Base-by-base conservation (phyloP, 208 protist species). In the Wallacemonas sp. region DNA sequence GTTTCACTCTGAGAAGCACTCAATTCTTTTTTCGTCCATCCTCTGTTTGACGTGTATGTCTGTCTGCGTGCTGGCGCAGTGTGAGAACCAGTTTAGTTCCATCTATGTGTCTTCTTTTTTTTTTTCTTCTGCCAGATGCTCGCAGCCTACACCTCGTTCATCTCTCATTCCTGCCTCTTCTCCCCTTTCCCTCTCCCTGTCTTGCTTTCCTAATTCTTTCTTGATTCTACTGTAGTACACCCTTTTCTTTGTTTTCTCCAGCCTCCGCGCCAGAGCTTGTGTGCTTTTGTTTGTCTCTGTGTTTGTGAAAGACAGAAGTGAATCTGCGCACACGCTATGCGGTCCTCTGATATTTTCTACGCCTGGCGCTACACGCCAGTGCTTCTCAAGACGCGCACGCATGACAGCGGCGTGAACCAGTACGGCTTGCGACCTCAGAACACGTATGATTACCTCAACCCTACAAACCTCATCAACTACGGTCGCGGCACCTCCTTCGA, bases 381-480 rank as follows among this genome's bases (percentile, higher is more conserved):
- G 45, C 63, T 90, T 27, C 70, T 91, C 2, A 90, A 90, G 66
- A 77, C 66, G 44, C 82, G 79, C 33, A 60, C 72, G 0, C 61
- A 79, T 42, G 83, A 91, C 72, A 93, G 83, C 62, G 89, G 89
- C 17, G 89, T 95, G 33, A 95, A 93, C 55, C 89, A 95, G 58
- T 96, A 96, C 73, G 90, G 90, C 28, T 74, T 96, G 22, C 86
- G 88, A 62, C 90, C 90, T 0, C 62, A 66, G 19, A 91, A 79
- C 74, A 70, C 85, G 3, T 93, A 92, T 55, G 90, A 96, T 71
- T 96, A 82, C 66, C 45, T 92, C 15, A 93, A 94, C 61, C 90
- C 90, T 2, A 94, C 90, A n/a, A 93, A 93, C 64, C 70, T 96
- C 21, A 74, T 96, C 34, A 96, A 96, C 83, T 96, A 86, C 67